These are phyloP conservation scores for Diphasiastrum complanatum DNA, from an alignment of 83 land plant species.

Conservation along the genomic window DNA sequence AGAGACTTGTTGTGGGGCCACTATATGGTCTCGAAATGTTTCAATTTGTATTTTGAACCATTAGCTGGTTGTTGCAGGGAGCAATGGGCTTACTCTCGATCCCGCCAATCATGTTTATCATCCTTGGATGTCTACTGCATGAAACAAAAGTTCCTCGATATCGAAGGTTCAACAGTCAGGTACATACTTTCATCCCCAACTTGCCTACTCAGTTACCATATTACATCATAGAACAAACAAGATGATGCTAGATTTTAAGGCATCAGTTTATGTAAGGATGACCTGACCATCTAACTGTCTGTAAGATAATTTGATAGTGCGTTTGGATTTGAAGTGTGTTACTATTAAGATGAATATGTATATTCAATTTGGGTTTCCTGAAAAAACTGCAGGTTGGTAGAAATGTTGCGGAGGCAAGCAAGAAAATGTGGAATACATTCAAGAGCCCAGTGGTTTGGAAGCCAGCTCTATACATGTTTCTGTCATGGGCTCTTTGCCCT, in stretches of 20 bases:
- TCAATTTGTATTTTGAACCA: no score
- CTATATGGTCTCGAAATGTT: no score
- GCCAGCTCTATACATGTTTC: slow-evolving; percentile 72
- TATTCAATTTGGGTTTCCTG: no score
- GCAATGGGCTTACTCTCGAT: slow-evolving; percentile 56
- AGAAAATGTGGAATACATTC: slow-evolving; percentile 42
- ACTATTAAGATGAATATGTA: no score
- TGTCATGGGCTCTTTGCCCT: slow-evolving; percentile 56
- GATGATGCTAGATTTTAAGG: no score
- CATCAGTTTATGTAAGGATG: no score
- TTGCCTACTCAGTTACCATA: background rate
- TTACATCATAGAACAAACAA: no score
- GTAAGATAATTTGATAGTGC: no score
- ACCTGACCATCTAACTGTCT: no score
- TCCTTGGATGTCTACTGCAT: slow-evolving; percentile 49
- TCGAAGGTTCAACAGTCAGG: slow-evolving; percentile 36
- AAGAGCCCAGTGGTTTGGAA: slow-evolving; percentile 64
- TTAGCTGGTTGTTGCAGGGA: slow-evolving; percentile 53
- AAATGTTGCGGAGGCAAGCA: slow-evolving; percentile 35
- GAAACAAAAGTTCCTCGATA: slow-evolving; percentile 42
- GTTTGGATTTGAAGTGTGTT: background rate
- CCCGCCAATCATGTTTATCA: slow-evolving; percentile 50
- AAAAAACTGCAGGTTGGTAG: slow-evolving; percentile 45
- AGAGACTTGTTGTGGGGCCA: no score
- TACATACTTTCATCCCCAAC: background rate